Evolutionary conservation across 768 basidiomycete genomes (phyloP), one percentile per base, ranked within the genome.

Genomic region (Leccinum longicurvipes): DNA sequence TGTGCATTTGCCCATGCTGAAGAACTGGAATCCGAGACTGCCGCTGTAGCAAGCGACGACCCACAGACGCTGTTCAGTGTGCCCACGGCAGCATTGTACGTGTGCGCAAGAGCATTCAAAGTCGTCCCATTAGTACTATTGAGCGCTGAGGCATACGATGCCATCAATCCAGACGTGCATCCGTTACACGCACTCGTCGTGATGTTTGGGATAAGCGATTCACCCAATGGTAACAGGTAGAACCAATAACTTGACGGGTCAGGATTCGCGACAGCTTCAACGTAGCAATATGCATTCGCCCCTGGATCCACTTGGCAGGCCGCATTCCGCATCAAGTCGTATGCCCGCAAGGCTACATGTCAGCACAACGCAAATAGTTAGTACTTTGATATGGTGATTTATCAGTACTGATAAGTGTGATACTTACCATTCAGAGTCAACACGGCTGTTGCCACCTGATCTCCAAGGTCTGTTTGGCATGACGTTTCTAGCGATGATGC

Each of bases 241-340:
- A 84, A 82, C 74, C 85, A 90, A n/a, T 84, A 68, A 66, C 89
- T 88, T 21, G 83, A 79, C 0, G 87, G 82, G 55, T 83, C 82
- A 3, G 76, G 29, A 57, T 76, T 76, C 31, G 72, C 75, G 21
- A 82, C 79, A 14, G 91, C 88, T 57, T 84, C 77, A 52, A 90
- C 51, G 72, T 82, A 92, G 74, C 91, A 93, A 72, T 91, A 93
- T 0, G 82, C 70, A 62, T 85, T 78, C 28, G 82, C 78, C 4
- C 74, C 63, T 10, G 83, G 77, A 68, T 89, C 77, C 8, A 76
- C 60, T 23, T 81, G 74, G 65, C 91, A 93, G 6, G 79, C 87
- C 0, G 77, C 77, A 14, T 77, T 68, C 36, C 83, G 79, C 80
- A 89, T 83, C 49, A 89, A 56, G 36, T 72, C 59, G 66, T 85